Base-by-base conservation (phyloP, 352 stramenopile species). In the Phytophthora capsici region DNA sequence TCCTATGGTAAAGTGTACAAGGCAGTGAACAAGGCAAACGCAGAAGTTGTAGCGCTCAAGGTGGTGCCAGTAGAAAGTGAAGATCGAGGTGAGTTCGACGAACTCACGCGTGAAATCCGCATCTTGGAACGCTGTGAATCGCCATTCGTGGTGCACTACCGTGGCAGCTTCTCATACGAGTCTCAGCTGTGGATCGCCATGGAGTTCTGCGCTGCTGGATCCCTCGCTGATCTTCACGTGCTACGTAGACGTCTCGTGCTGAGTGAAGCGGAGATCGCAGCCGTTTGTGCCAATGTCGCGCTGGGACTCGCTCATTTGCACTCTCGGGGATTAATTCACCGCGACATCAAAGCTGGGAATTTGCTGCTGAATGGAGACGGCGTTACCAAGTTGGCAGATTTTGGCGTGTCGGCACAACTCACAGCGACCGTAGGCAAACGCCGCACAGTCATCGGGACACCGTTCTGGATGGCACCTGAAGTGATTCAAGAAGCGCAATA, bases 391-490 rank as follows among this genome's bases (percentile, higher is more conserved):
- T 78, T 97, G 28, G 86, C 90, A 0, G 91, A 97, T 69, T 97
- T 97, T 76, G 91, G 91, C 54, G 91, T 96, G 34, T 93, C 87
- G n/a, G 91, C 87, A 22, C 86, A 95, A 68, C 78, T 97, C 57
- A 97, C 86, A 8, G 86, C 84, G 61, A 96, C 86, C n/a, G 88
- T 97, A 60, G 91, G 85, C 50, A 97, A 97, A 68, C 88, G 90
- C n/a, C 86, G 92, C 41, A 97, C 90, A 8, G 89, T 96, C 26
- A 91, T 96, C 37, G 91, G 91, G 22, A 96, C 91, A 16, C 91
- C 91, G 6, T 97, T 95, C 69, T 97, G 90, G 89, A 97, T 97
- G 91, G 90, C 91, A 19, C 90, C 90, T 5, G 90, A 97, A 58
- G 91, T 97, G 32, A 97, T 97, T 44, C 82, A 92, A 62, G 77